Evolutionary conservation across 2,329 filamentous ascomycete species (phyloP), one percentile per base, ranked within the genome.

Genomic region (Penicillium sp.): DNA sequence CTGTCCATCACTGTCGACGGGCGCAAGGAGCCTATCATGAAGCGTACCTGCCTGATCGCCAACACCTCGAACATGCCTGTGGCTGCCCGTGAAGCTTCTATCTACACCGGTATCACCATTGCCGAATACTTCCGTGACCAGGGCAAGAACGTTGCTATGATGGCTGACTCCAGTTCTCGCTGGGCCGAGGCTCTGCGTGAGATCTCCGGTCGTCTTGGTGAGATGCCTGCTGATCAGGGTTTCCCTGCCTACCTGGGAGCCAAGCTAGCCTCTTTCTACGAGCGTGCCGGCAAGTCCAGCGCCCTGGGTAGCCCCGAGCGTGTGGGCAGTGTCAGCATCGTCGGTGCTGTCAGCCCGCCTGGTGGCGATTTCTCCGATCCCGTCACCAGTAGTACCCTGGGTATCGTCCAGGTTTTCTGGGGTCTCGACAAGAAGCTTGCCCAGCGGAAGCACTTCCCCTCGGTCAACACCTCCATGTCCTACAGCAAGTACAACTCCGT

Each of bases 31-130:
- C 93, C 93, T 67, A 99, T 99, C 82, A 99, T 99, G 95, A 99
- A 99, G 87, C 93, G 95, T 76, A 99, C 95, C 16, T 96, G 92
- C 22, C 84, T 99, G 60, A 98, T 99, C 73, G 95, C 95, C 76
- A 99, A 99, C 80, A 99, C 95, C 44, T 99, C 95, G 69, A 99
- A 99, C 84, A 99, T 99, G 95, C 95, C 95, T 61, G 95, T 99
- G 71, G 95, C 95, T 63, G 95, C 95, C 60, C 91, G 95, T 80
- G 95, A 99, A 78, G 95, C 95, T 56, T 99, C 95, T 64, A 99
- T 99, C 74, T 99, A 99, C 80, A 99, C 95, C 3, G 95, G 87
- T 73, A 96, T 97, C 64, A 96, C 91, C 0, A 89, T 97, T 0
- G 90, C 91, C 43, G 95, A 99, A 75, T 99, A 99, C 72, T 98